These are phyloP conservation scores for Phanerochaete carnosa DNA, from an alignment of 768 basidiomycete genomes.

Conservation along the genomic window DNA sequence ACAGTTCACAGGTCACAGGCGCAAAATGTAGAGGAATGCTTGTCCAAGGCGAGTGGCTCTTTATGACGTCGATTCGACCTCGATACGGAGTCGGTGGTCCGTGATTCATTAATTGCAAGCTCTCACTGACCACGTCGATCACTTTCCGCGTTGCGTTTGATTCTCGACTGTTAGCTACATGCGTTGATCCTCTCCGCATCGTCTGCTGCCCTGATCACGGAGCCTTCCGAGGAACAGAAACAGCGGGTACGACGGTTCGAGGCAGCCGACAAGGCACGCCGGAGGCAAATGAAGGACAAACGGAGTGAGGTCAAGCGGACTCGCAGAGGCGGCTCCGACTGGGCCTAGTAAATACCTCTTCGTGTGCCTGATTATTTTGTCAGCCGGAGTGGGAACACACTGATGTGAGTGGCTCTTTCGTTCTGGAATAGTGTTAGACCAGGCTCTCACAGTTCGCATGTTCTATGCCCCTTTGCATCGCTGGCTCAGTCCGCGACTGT, in stretches of 20 bases:
- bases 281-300: constrained; percentile 49
- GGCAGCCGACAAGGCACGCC: constrained; percentile 43
- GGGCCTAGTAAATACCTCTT: constrained; percentile 14
- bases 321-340: constrained; percentile 12
- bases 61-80: neutral
- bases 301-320: constrained; percentile 47
- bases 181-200: constrained; percentile 46
- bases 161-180: constrained; percentile 43
- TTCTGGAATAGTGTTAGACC: neutral
- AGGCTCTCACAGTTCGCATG: neutral
- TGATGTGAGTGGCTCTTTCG: neutral
- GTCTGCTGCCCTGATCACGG: constrained; percentile 43
- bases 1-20: constrained; percentile 72
- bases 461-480: neutral
- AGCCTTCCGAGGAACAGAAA: constrained; percentile 53
- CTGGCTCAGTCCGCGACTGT: too few species aligned
- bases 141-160: neutral
- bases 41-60: constrained; percentile 48
- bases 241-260: constrained; percentile 47
- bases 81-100: constrained; percentile 8
- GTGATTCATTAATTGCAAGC: neutral
- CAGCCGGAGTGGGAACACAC: neutral
- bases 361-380: neutral
- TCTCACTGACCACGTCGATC: neutral
- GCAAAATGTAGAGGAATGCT: constrained; percentile 70